Base-by-base conservation (phyloP, 805 yeast species). In the Alloascoidea africana region DNA sequence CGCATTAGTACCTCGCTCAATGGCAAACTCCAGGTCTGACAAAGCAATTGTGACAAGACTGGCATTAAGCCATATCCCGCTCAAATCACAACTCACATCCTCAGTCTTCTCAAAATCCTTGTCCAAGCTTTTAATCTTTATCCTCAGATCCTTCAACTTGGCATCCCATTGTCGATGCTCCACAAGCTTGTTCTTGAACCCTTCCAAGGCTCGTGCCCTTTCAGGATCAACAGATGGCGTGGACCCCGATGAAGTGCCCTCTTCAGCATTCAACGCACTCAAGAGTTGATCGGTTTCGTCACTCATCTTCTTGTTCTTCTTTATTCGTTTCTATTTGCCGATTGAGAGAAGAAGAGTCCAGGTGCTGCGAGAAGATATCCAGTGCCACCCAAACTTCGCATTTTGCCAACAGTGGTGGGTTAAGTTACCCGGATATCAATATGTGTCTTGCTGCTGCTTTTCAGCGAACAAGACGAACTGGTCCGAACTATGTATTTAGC, bases 111-210 rank as follows among this genome's bases (percentile, higher is more conserved):
- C 89, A 58, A 75, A 91, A 44, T 76, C 77, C 49, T 73, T 76
- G 45, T 86, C 95, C 46, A 86, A 60, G 47, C 72, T 93, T 56
- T 86, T 76, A 63, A 91, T 82, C 45, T 78, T 73, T 51, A 82
- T 61, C 46, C 98, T 73, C 43, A 87, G 66, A 33, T 77, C 85
- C 56, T 85, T 89, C 50, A 91, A 67, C 51, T 85, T 75, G 34
- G 93, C 83, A 54, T 89, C 96, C 83, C 94, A 85, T 52, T 85
- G 83, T 53, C 94, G 74, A 59, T 91, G 98, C 51, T 91, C 96
- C 49, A 82, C 65, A 50, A 91, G 68, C 59, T 85, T 87, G 55
- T 76, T 77, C 56, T 85, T 86, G 58, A 84, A 82, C 43, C 76
- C 80, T 30, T 67, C 62, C 43, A 91, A 59, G 13, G 96, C 94